phyloP scores from a whole-genome alignment of 116 monocot genomes.

The Posidonia oceanica region DNA sequence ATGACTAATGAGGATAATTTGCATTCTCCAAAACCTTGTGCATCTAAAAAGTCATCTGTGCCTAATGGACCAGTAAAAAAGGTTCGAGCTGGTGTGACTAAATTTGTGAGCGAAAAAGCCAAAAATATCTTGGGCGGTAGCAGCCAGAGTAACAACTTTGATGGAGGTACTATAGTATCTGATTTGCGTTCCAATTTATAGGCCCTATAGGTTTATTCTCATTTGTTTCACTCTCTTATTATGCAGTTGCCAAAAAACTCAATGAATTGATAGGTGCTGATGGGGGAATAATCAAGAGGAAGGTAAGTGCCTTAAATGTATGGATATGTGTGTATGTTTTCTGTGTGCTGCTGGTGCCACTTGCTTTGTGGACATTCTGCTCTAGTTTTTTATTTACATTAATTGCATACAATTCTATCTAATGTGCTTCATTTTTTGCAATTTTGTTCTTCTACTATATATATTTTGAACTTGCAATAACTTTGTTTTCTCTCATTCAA shows the following conservation, averaged over 20 bases:
- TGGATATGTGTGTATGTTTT: background rate
- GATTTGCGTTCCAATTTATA: background rate
- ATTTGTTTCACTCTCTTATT: slow-evolving; percentile 6
- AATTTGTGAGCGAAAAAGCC: slow-evolving; percentile 15
- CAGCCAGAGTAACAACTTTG: slow-evolving; percentile 26
- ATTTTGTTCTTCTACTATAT: too few species aligned
- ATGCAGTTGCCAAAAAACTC: slow-evolving; percentile 82
- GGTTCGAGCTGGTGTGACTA: slow-evolving; percentile 13
- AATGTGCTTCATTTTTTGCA: too few species aligned
- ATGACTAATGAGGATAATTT: slow-evolving; percentile 11
- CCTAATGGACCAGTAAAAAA: slow-evolving; percentile 23
- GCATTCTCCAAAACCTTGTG: slow-evolving; percentile 13
- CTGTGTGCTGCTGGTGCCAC: background rate
- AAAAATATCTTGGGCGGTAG: slow-evolving; percentile 14
- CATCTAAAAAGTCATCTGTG: slow-evolving; percentile 26
- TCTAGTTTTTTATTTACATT: too few species aligned
- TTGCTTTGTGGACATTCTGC: background rate
- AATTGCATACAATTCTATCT: too few species aligned
- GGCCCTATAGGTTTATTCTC: background rate
- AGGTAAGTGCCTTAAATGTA: slow-evolving; percentile 29
- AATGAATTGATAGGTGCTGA: slow-evolving; percentile 62
- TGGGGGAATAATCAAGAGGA: slow-evolving; percentile 80
- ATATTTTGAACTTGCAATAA: too few species aligned
- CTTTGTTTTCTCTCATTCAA: too few species aligned
- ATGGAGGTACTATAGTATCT: slow-evolving; percentile 36